Base-by-base conservation (phyloP, 2,329 filamentous ascomycete species). In the Penicillium sclerotigenum region DNA sequence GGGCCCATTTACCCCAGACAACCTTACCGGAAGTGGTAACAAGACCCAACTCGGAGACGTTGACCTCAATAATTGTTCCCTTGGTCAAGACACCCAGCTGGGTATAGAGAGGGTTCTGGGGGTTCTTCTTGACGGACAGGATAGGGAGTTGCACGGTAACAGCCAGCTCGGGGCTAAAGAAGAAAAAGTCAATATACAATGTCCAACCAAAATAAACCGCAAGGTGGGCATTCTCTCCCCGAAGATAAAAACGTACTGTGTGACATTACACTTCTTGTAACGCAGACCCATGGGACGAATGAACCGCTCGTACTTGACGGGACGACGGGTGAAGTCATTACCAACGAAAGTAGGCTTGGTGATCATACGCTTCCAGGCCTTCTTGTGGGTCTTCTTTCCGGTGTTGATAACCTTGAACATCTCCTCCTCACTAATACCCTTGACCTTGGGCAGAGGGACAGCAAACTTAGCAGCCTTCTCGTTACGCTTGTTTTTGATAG, bases 321-420 rank as follows among this genome's bases (percentile, higher is more conserved):
- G 92, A 52, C 91, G 79, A 70, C 91, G 81, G 3, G 92, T 97
- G 74, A 96, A 97, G 67, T 96, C 91, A 33, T 84, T 85, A 0
- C 92, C 93, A 22, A 97, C 93, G 73, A 97, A 97, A 0, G 90
- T 91, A 10, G 88, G 88, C 77, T 91, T 89, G 16, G 87, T 91
- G 58, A 90, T 86, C 81, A 82, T 80, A 38, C 80, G 66, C 73
- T 84, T 83, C 78, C 80, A 83, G 37, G 81, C 81, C 82, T 94
- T 95, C 84, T 95, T 91, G 54, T 87, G 82, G 2, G 87, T 91
- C 82, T 96, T 97, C 84, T 95, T 95, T 68, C 94, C 93, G 31
- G 93, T 97, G 79, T 91, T 91, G 69, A 97, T 86, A 14, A 96
- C 92, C 77, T 90, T 93, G 81, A 97, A 97, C 88, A 97, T 93